Conservation (phyloP, 371 early-diverging fungal genomes). For the Nematocida parisii region DNA sequence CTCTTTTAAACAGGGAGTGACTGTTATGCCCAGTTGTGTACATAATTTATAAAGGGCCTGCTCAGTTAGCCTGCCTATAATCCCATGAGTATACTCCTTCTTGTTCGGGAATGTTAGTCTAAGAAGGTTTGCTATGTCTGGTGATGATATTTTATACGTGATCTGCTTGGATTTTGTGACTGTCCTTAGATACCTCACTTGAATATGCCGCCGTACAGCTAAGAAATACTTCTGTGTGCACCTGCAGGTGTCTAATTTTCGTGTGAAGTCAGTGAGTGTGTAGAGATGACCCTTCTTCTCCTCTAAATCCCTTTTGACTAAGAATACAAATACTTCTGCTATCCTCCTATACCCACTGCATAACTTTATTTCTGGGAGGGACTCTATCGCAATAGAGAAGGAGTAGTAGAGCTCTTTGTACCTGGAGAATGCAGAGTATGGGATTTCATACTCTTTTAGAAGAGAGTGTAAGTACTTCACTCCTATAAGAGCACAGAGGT, state of each 20-base stretch:
- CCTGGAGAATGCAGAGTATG: constrained; percentile 1
- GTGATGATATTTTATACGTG: neutral
- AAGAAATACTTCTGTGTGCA: neutral
- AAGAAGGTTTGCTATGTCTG: neutral
- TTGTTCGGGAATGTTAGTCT: neutral
- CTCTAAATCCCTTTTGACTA: constrained; percentile 47
- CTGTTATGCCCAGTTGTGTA: constrained; percentile 19
- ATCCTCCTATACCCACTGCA: neutral
- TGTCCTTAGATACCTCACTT: neutral
- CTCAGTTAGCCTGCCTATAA: constrained; percentile 11
- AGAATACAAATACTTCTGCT: constrained; percentile 5
- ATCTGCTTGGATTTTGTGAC: neutral
- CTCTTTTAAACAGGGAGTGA: neutral
- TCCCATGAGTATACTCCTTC: neutral
- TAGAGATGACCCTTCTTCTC: constrained; percentile 18
- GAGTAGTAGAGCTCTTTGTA: constrained; percentile 22
- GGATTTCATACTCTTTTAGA: neutral
- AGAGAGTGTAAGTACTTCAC: neutral
- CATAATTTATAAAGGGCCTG: constrained; percentile 16
- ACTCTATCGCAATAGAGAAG: neutral
- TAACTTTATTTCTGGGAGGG: neutral
- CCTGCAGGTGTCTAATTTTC: neutral
- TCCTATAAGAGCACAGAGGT: constrained; percentile 2
- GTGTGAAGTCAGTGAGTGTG: constrained; percentile 17
- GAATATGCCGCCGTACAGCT: neutral